These are phyloP conservation scores for Neonothopanus nambi DNA, from an alignment of 1,284 basidiomycete species.

Conservation along the genomic window DNA sequence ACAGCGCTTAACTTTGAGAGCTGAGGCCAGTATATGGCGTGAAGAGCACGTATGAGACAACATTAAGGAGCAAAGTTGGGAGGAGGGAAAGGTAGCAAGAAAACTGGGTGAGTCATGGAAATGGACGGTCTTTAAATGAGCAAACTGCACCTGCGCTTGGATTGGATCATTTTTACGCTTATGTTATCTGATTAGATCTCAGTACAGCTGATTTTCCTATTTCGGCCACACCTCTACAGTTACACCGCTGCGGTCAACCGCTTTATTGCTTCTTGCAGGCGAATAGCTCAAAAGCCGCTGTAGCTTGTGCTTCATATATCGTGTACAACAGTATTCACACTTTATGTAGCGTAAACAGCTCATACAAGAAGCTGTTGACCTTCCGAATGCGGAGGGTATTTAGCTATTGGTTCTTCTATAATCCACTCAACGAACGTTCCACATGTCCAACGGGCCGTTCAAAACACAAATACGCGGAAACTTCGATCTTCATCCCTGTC, in stretches of 20 bases:
- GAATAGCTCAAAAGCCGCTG: slow-evolving; percentile 7
- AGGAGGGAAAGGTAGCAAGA: slow-evolving; percentile 15
- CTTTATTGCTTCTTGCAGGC: background rate
- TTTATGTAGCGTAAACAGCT: background rate
- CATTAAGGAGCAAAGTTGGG: slow-evolving; percentile 24
- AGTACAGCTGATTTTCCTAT: background rate
- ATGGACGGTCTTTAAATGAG: slow-evolving; percentile 1
- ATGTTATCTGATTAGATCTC: slow-evolving; percentile 2
- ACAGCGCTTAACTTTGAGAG: slow-evolving; percentile 32
- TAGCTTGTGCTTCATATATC: background rate
- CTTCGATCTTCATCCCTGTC: too few species aligned
- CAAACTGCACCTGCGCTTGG: too few species aligned
- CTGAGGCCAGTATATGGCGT: slow-evolving; percentile 26
- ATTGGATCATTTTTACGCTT: background rate
- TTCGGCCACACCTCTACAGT: too few species aligned
- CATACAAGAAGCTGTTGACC: background rate
- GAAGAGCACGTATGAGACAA: slow-evolving; percentile 27
- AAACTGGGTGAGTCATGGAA: background rate
- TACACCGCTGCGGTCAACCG: too few species aligned
- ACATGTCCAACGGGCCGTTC: too few species aligned
- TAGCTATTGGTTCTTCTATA: slow-evolving; percentile 4
- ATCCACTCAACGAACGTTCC: background rate
- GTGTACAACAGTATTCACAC: background rate
- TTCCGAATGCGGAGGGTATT: background rate
- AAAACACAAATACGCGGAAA: slow-evolving; percentile 4